Conservation (phyloP, 2,329 filamentous ascomycete species). For the Microsporum canis region DNA sequence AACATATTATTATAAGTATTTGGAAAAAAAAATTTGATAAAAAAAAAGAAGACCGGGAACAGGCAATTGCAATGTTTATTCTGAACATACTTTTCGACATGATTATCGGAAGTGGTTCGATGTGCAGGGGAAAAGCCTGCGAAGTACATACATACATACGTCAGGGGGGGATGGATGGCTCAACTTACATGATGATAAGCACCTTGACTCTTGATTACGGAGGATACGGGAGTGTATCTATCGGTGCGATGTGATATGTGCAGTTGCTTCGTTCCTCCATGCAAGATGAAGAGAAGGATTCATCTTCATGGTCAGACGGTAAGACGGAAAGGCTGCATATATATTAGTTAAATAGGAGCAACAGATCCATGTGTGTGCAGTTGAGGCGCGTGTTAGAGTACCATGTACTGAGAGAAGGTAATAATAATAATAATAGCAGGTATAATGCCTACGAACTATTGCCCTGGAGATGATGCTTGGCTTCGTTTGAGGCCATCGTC, state of each 20-base stretch:
- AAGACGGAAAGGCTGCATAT: neutral
- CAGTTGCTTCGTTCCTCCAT: neutral
- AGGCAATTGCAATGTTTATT: neutral
- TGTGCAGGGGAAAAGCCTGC: neutral
- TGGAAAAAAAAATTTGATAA: neutral
- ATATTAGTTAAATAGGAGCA: no score
- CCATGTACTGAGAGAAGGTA: neutral
- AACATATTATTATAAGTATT: neutral
- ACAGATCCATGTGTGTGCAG: neutral
- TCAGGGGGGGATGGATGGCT: neutral
- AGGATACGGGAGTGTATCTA: neutral
- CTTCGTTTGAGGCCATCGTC: neutral
- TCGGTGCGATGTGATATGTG: neutral
- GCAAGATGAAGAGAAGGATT: neutral
- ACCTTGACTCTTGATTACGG: neutral
- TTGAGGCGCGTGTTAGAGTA: neutral
- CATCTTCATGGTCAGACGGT: neutral
- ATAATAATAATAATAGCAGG: neutral
- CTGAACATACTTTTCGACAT: neutral
- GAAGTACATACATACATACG: neutral
- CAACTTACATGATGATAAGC: no score
- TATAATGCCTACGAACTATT: neutral
- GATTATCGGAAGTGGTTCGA: neutral
- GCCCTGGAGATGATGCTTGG: neutral
- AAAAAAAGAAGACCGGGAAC: neutral